Percentiles rank a stretch among this genome's conserved stretches.
phyloP scores from a whole-genome alignment of 1,284 basidiomycete species.

The Tilletiaria anomala region DNA sequence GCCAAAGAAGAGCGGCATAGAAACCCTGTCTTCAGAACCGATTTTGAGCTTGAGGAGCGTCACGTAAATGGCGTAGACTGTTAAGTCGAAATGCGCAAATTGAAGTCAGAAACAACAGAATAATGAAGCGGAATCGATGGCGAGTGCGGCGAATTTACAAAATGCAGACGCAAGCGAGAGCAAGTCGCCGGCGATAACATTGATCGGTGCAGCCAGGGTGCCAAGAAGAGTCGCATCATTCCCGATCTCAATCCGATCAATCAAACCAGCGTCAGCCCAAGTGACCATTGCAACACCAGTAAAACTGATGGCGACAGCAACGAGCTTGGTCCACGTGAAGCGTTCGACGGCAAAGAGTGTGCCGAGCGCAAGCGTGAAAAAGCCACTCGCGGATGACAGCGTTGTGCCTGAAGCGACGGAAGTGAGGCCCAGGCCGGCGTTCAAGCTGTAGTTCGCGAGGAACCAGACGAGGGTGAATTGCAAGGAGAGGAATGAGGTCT shows the following conservation, averaged over 20 bases:
- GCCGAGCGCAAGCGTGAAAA: slow-evolving; percentile 82
- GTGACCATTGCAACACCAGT: slow-evolving; percentile 70
- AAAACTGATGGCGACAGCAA: slow-evolving; percentile 69
- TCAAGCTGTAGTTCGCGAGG: slow-evolving; percentile 35
- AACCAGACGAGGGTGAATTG: slow-evolving; percentile 38
- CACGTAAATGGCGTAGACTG: slow-evolving; percentile 75
- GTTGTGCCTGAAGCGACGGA: slow-evolving; percentile 36
- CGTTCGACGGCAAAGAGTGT: slow-evolving; percentile 68
- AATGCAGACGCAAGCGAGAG: slow-evolving; percentile 33
- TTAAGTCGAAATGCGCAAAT: not conserved
- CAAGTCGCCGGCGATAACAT: slow-evolving; percentile 27
- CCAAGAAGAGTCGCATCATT: not conserved
- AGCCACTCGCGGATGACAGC: slow-evolving; percentile 59
- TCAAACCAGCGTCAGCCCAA: slow-evolving; percentile 26
- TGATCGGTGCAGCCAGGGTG: slow-evolving; percentile 5
- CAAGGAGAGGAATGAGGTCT: not conserved
- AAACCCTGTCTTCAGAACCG: slow-evolving; percentile 43
- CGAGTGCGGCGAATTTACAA: slow-evolving; percentile 46
- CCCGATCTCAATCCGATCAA: not conserved
- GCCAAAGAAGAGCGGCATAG: slow-evolving; percentile 45
- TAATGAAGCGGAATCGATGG: slow-evolving; percentile 25
- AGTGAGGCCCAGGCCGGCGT: slow-evolving; percentile 28
- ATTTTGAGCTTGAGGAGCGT: slow-evolving; percentile 60
- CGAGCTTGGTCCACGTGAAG: slow-evolving; percentile 59
- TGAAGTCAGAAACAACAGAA: not conserved